Evolutionary conservation across 2,329 filamentous ascomycete species (phyloP).

Genomic region (Hymenoscyphus repandus): DNA sequence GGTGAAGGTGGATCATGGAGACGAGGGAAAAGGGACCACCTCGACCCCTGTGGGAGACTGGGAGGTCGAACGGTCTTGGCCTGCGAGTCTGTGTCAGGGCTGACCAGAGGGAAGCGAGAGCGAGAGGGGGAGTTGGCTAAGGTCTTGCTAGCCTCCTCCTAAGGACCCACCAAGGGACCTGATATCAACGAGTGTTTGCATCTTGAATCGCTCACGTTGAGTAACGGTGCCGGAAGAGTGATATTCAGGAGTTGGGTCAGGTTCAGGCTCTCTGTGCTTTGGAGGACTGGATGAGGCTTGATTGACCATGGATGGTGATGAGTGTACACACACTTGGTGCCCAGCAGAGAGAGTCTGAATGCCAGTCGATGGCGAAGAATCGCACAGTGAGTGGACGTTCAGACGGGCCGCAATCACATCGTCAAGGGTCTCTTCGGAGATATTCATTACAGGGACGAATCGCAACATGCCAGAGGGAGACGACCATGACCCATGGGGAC

Average conservation of each 20-base stretch:
- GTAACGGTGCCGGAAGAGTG: background rate
- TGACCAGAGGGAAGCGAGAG: no score
- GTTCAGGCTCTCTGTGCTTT: background rate
- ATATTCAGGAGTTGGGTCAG: background rate
- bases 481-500: no score
- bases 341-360: background rate
- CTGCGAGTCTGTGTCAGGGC: no score
- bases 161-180: background rate
- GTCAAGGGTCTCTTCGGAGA: background rate
- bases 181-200: background rate
- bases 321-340: background rate
- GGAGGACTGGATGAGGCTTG: background rate
- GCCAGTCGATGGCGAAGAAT: background rate
- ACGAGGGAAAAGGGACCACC: conserved; percentile 1
- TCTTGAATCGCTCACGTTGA: background rate
- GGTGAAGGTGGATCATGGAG: background rate
- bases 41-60: background rate
- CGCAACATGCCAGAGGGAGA: background rate
- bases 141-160: background rate
- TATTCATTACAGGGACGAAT: conserved; percentile 7
- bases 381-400: conserved; percentile 4
- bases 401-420: conserved; percentile 7
- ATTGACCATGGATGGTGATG: no score
- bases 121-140: background rate
- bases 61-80: no score